Evolutionary conservation across 1,284 basidiomycete genomes (phyloP), one percentile per base, ranked within the genome.

Genomic region (Acaromyces ingoldii): DNA sequence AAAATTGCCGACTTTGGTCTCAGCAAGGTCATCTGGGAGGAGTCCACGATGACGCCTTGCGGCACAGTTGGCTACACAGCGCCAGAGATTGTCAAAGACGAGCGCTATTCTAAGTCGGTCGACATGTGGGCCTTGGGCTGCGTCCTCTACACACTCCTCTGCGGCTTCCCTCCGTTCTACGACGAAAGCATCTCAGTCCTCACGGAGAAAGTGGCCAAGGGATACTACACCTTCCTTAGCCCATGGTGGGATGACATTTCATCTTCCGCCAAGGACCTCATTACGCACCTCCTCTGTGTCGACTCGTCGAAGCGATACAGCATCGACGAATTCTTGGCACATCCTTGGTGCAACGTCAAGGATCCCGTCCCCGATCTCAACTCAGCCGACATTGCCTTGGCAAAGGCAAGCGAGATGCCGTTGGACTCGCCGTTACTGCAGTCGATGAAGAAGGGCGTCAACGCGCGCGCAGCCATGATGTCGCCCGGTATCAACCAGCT

Each of bases 61-160:
- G 95, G 95, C 28, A 99, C 95, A 1, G 93, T 98, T 25, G 95
- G 95, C 4, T 99, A 99, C 78, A 98, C 95, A 2, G 95, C 95
- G 3, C 95, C 95, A 2, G 95, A 99, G 78, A 99, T 99, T 61
- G 95, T 99, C 71, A 97, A 97, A 79, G 95, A 98, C 76, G 92
- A 99, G 79, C 83, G 93, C 24, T 99, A 99, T 76, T 90, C 87
- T 76, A 97, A 96, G 79, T 90, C 87, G 69, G 95, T 98, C 51
- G 95, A 99, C 76, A 98, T 98, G 95, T 99, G 95, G 95, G 95
- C 95, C 2, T 79, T 98, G 34, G 95, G 95, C 26, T 99, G 95
- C 76, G 95, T 99, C 21, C 81, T 99, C 4, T 99, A 99, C 79
- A 99, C 95, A 1, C 80, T 98, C 2, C 83, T 99, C n/a, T 98